Evolutionary conservation across 148 eudicot species (phyloP), one percentile per base, ranked within the genome.

Genomic region (Rhododendron molle): DNA sequence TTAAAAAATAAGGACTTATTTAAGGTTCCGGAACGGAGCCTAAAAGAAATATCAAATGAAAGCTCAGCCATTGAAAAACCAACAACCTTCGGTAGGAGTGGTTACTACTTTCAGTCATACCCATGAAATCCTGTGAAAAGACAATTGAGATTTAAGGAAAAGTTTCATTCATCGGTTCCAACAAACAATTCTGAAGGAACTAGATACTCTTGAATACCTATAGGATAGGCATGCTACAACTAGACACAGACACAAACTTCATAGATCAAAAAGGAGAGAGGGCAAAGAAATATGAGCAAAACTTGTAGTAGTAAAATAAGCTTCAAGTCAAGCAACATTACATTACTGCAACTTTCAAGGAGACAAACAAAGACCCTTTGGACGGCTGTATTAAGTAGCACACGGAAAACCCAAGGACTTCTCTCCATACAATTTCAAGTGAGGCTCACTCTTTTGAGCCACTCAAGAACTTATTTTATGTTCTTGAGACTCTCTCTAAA

Each of bases 321-420:
- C 32, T 32, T 38, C 81, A 44, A 76, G 32, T 9, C 9, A 46
- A 46, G 43, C 52, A 77, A 44, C 50, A 77, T 40, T 40, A 44
- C 2, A 0, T 18, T 76, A 28, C 80, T 38, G 26, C 26, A 23
- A 1, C 56, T 76, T 40, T 76, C 13, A 76, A 76, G 49, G 28
- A 76, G 49, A 76, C 14, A 76, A 2, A 62, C 6, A 73, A 26
- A 73, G 43, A 36, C 15, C 87, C 78, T 46, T 88, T 89, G 97
- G 93, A 94, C 93, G 89, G 97, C 97, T 93, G 85, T 84, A 40
- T 40, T 72, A 32, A 91, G 87, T 76, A 95, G 98, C 98, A 90
- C 89, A 91, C 0, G 92, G 90, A 78, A 93, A 95, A 93, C 91
- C 96, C 90, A 90, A 89, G 32, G 85, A 81, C 86, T 14, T 79